Evolutionary conservation across 768 basidiomycete genomes (phyloP), one percentile per base, ranked within the genome.

Genomic region (Trametes gibbosa): DNA sequence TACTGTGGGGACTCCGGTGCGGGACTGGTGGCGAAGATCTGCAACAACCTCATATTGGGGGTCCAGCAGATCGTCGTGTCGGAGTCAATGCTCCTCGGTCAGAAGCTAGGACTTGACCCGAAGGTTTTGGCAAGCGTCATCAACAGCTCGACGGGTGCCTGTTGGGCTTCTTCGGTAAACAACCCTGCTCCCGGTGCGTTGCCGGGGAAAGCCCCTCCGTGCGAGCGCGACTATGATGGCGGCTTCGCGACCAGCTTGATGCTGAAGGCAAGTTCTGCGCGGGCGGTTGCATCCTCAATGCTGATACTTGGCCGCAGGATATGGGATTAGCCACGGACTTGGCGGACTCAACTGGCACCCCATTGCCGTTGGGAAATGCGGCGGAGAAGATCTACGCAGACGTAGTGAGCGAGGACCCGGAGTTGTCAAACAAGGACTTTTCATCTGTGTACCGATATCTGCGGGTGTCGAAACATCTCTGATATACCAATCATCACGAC

Each of bases 71-170:
- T 92, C 53, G 90, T 86, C 16, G 83, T 91, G 1, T 88, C 82
- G n/a, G 94, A 96, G 72, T 92, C 89, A 3, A 95, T 96, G 93
- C 73, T 95, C 5, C 79, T 95, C 10, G 94, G 94, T 3, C 81
- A 84, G 70, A 85, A 81, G 57, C 75, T 95, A n/a, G 94, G 93
- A 2, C 74, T 96, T 56, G 81, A 92, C 46, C 83, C 92, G 17
- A 78, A 79, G 9, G 77, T 94, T 29, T 80, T 96, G 21, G 89
- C 93, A 3, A 79, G 84, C 5, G 91, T 95, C 3, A 85, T 96
- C 62, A 94, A 95, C 69, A 93, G 81, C 68, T 89, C 87, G 61
- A 92, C 90, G 2, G 92, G 91, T 3, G 77, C 79, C 17, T 94
- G 91, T 68, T 93, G 92, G 91, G 80, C 91, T 16, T 86, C 87